A percentile compares a stretch with the other conserved stretches of the same genome.
Evolutionary conservation across 1,284 basidiomycete species (phyloP).

Genomic region (Tranzscheliella williamsii): DNA sequence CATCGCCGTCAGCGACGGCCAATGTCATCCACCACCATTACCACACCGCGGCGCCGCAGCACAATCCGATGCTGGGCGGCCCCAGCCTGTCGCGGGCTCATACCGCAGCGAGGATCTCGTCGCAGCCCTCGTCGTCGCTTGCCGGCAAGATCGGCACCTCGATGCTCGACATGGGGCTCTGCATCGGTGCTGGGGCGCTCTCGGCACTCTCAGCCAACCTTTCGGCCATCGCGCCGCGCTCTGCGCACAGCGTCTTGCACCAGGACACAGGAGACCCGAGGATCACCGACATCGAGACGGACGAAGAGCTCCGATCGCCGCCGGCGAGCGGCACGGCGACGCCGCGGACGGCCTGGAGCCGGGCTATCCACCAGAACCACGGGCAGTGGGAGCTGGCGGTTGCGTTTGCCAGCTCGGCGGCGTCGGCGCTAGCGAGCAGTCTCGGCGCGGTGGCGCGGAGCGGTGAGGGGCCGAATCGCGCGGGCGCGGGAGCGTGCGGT

Average conservation of each 20-base stretch:
- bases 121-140: slow-evolving; percentile 1
- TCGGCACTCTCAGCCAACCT: slow-evolving; percentile 24
- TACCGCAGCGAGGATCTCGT: slow-evolving; percentile 18
- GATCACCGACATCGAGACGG: slow-evolving; percentile 31
- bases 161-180: slow-evolving; percentile 28
- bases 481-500: background rate
- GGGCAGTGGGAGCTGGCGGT: slow-evolving; percentile 44
- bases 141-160: slow-evolving; percentile 27
- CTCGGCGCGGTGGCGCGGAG: slow-evolving; percentile 24
- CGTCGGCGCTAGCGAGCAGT: slow-evolving; percentile 30
- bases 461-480: background rate
- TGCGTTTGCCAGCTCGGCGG: slow-evolving; percentile 37
- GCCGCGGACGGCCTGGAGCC: slow-evolving; percentile 16
- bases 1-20: background rate
- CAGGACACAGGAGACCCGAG: slow-evolving; percentile 8
- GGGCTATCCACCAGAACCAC: slow-evolving; percentile 30
- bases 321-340: slow-evolving; percentile 11
- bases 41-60: slow-evolving; percentile 8
- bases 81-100: slow-evolving; percentile 20
- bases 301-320: slow-evolving; percentile 9
- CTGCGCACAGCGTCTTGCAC: background rate
- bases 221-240: slow-evolving; percentile 19
- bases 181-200: slow-evolving; percentile 32
- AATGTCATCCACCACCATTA: slow-evolving; percentile 36
- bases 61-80: slow-evolving; percentile 1